Percentiles rank a stretch among this genome's conserved stretches.
phyloP scores from a whole-genome alignment of 768 basidiomycete species.

The Hydnum rufescens region DNA sequence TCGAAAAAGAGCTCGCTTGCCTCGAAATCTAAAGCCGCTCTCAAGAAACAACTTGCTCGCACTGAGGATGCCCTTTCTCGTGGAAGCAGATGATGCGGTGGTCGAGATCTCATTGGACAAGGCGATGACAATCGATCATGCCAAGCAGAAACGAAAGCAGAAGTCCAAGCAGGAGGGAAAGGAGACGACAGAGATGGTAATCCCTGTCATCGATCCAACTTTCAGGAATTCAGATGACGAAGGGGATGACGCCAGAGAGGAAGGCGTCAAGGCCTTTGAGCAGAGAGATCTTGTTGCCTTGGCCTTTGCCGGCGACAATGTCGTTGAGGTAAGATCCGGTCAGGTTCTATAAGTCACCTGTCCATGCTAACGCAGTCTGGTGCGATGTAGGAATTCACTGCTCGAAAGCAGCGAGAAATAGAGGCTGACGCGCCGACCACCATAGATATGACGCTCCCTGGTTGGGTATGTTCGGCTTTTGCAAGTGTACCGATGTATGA shows the following conservation, averaged over 20 bases:
- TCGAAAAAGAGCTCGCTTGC: constrained; percentile 40
- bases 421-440: constrained; percentile 73
- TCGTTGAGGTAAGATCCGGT: constrained; percentile 49
- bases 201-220: constrained; percentile 18
- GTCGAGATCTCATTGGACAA: constrained; percentile 56
- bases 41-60: constrained; percentile 46
- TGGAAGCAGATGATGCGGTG: constrained; percentile 48
- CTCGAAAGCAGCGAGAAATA: constrained; percentile 62
- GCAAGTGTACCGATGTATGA: no score
- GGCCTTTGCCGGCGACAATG: constrained; percentile 95
- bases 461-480: constrained; percentile 61
- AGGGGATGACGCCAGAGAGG: constrained; percentile 32
- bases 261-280: constrained; percentile 41
- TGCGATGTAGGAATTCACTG: constrained; percentile 88
- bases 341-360: not conserved
- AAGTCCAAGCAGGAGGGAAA: not conserved
- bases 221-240: constrained; percentile 42
- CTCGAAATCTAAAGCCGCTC: constrained; percentile 52
- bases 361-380: constrained; percentile 3
- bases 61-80: constrained; percentile 35
- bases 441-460: constrained; percentile 78
- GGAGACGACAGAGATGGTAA: constrained; percentile 2
- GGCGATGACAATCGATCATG: constrained; percentile 12
- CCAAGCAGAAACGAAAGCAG: constrained; percentile 8
- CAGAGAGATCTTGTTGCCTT: constrained; percentile 84